phyloP scores from a whole-genome alignment of 2,329 filamentous ascomycete genomes.

The Raffaelea arxii region DNA sequence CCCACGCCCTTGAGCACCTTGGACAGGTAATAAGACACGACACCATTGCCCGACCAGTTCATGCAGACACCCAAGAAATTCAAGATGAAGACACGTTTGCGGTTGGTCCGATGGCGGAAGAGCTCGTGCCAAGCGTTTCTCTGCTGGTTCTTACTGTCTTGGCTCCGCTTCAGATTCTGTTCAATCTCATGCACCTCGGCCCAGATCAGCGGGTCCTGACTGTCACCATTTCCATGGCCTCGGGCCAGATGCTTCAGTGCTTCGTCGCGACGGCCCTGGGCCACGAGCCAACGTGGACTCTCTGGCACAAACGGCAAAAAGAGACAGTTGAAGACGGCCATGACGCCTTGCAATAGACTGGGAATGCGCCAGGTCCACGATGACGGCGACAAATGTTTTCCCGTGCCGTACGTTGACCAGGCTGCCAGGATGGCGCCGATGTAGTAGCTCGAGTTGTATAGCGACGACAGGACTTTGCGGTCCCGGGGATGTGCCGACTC shows the following conservation, averaged over 20 bases:
- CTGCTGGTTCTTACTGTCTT: conserved; percentile 20
- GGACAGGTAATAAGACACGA: conserved; percentile 10
- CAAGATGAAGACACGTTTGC: conserved; percentile 7
- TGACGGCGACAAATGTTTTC: neutral
- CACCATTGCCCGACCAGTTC: conserved; percentile 15
- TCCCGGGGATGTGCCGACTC: neutral
- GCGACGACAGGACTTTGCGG: neutral
- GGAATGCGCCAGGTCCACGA: neutral
- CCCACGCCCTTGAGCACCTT: conserved; percentile 9
- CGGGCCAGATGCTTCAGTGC: neutral
- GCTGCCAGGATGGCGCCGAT: neutral
- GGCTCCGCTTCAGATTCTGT: conserved; percentile 21
- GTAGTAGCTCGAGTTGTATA: neutral
- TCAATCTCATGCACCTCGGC: conserved; percentile 37
- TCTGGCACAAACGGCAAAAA: neutral
- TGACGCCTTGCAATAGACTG: neutral
- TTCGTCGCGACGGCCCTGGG: neutral
- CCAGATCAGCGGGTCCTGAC: conserved; percentile 30
- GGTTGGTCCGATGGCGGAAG: conserved; percentile 17
- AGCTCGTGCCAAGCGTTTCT: conserved; percentile 25
- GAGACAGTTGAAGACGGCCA: neutral
- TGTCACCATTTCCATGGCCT: conserved; percentile 6
- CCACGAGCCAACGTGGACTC: neutral
- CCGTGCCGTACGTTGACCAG: neutral
- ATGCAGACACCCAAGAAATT: conserved; percentile 24